phyloP scores from a whole-genome alignment of 2,329 filamentous ascomycete species.

The Alternaria triticina region DNA sequence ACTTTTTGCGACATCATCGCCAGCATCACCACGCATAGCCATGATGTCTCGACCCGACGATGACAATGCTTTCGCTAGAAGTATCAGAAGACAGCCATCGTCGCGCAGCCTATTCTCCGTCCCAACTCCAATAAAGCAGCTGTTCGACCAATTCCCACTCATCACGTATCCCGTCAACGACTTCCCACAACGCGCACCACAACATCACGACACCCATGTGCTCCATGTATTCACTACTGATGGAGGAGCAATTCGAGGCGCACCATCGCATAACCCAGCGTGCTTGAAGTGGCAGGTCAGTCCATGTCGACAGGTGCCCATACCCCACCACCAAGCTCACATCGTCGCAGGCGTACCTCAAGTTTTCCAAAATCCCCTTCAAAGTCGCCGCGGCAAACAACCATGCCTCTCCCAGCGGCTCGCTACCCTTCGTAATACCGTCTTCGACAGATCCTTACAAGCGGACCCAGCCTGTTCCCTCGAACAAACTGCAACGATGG shows the following conservation, averaged over 20 bases:
- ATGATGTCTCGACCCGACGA: slow-evolving; percentile 29
- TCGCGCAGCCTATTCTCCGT: slow-evolving; percentile 56
- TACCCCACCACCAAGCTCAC: slow-evolving; percentile 11
- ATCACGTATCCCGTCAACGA: slow-evolving; percentile 75
- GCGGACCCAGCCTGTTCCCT: slow-evolving; percentile 58
- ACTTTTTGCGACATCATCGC: slow-evolving; percentile 29
- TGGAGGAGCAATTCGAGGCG: slow-evolving; percentile 64
- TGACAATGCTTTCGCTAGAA: slow-evolving; percentile 6
- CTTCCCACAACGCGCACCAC: slow-evolving; percentile 69
- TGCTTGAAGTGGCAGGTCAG: slow-evolving; percentile 96
- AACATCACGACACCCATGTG: slow-evolving; percentile 57
- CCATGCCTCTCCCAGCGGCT: slow-evolving; percentile 87
- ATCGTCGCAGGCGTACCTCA: slow-evolving; percentile 75
- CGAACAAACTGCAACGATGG: slow-evolving; percentile 74
- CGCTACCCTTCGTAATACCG: slow-evolving; percentile 86
- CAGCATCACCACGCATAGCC: slow-evolving; percentile 14
- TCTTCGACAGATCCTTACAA: slow-evolving; percentile 34
- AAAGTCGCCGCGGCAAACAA: slow-evolving; percentile 77
- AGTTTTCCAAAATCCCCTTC: slow-evolving; percentile 74
- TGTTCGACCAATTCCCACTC: slow-evolving; percentile 87
- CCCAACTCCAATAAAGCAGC: slow-evolving; percentile 75
- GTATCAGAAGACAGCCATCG: slow-evolving; percentile 10
- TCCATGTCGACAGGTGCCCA: background rate
- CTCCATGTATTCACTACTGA: slow-evolving; percentile 79
- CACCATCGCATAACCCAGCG: slow-evolving; percentile 85